These are phyloP conservation scores for Yamadazyma mexicana DNA, from an alignment of 1,139 yeast genomes.

Conservation along the genomic window DNA sequence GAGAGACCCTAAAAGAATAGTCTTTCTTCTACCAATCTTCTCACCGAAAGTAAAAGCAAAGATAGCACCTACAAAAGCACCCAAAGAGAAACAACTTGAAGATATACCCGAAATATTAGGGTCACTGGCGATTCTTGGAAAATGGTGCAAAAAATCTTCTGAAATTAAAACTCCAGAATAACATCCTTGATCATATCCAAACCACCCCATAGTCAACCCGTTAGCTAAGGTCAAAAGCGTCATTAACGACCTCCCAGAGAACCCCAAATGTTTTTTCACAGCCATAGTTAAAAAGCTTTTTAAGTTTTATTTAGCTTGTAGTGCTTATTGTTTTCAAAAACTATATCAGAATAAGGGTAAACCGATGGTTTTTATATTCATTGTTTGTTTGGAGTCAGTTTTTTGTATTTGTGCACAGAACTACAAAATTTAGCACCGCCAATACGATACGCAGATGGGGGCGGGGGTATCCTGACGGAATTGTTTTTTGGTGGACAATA, in stretches of 20 bases:
- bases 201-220: slow-evolving; percentile 23
- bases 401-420: not conserved
- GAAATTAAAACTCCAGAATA: slow-evolving; percentile 58
- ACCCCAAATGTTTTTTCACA: slow-evolving; percentile 15
- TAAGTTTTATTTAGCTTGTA: not conserved
- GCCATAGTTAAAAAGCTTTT: no score
- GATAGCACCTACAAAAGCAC: slow-evolving; percentile 31
- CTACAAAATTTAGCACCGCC: not conserved
- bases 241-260: slow-evolving; percentile 14
- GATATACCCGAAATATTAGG: slow-evolving; percentile 42
- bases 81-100: slow-evolving; percentile 35
- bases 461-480: not conserved
- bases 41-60: slow-evolving; percentile 28
- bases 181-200: slow-evolving; percentile 77
- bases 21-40: slow-evolving; percentile 25
- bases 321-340: no score
- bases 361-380: no score
- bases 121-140: slow-evolving; percentile 28
- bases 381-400: no score
- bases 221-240: slow-evolving; percentile 14
- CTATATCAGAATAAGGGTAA: no score
- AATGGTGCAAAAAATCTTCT: slow-evolving; percentile 28
- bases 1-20: slow-evolving; percentile 23
- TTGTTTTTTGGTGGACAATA: not conserved
- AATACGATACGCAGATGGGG: not conserved